These are phyloP conservation scores for Ustilago shanxiensis DNA, from an alignment of 1,284 basidiomycete genomes.

Conservation along the genomic window DNA sequence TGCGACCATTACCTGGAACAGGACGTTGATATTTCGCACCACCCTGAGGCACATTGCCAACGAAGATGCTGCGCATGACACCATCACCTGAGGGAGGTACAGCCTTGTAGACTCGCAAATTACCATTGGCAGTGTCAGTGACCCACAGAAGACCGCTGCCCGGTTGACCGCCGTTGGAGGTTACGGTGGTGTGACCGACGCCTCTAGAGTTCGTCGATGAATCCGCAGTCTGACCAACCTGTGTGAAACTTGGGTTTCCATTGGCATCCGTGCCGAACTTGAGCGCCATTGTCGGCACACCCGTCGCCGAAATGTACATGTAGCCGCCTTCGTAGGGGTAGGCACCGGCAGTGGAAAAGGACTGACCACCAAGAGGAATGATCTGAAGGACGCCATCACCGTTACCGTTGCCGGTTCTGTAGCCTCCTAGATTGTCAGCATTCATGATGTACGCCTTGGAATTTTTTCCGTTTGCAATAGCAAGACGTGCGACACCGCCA, in stretches of 20 bases:
- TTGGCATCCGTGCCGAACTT: slow-evolving; percentile 22
- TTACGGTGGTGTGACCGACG: slow-evolving; percentile 23
- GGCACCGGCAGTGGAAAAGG: slow-evolving; percentile 22
- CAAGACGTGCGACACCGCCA: slow-evolving; percentile 8
- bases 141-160: slow-evolving; percentile 25
- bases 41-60: neutral
- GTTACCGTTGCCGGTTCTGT: slow-evolving; percentile 22
- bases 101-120: slow-evolving; percentile 19
- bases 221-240: slow-evolving; percentile 24
- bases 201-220: slow-evolving; percentile 9
- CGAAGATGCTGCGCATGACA: neutral
- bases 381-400: slow-evolving; percentile 30
- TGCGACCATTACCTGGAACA: neutral
- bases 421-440: slow-evolving; percentile 30
- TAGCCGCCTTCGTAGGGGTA: slow-evolving; percentile 27
- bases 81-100: slow-evolving; percentile 1
- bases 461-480: slow-evolving; percentile 32
- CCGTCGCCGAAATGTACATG: neutral
- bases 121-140: slow-evolving; percentile 21
- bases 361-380: slow-evolving; percentile 27
- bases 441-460: slow-evolving; percentile 33
- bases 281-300: slow-evolving; percentile 15
- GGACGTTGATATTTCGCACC: neutral
- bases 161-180: slow-evolving; percentile 19
- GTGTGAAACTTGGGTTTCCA: slow-evolving; percentile 21